Evolutionary conservation across 805 yeast genomes (phyloP).

Genomic region (Cyberlindnera saturnus): DNA sequence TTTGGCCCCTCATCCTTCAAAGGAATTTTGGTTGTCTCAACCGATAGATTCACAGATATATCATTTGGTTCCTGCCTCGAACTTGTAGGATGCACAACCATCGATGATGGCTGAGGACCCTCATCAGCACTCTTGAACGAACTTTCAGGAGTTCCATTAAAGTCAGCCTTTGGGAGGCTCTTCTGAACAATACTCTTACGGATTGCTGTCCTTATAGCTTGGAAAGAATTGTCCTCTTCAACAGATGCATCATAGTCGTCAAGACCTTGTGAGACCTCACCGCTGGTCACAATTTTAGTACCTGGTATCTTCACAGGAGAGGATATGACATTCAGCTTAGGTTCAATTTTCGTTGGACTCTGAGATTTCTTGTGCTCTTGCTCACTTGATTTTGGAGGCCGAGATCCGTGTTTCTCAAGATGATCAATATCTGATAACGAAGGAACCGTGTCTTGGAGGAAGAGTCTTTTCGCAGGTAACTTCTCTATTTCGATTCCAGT

Average conservation of each 20-base stretch:
- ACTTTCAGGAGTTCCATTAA: conserved; percentile 7
- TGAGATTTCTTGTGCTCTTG: no score
- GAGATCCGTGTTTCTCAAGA: no score
- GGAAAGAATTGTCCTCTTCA: conserved; percentile 37
- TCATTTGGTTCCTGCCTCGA: conserved; percentile 6
- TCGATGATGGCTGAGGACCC: conserved; percentile 10
- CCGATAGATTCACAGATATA: conserved; percentile 2
- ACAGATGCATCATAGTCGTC: conserved; percentile 15
- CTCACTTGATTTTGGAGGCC: no score
- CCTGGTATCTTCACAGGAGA: no score
- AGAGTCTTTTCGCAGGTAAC: no score
- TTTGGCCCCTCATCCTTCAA: conserved; percentile 14
- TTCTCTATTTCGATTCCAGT: not conserved
- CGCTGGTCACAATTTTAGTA: no score
- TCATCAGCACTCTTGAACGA: conserved; percentile 22
- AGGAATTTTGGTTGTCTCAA: conserved; percentile 16
- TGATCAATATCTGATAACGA: no score
- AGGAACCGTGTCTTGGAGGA: no score
- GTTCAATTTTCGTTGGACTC: no score
- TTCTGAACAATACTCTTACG: conserved; percentile 39
- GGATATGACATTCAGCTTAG: no score
- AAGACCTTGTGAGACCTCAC: not conserved
- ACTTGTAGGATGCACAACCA: conserved; percentile 12
- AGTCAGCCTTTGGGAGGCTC: conserved; percentile 5
- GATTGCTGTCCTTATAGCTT: conserved; percentile 41